Evolutionary conservation across 371 early-diverging fungal genomes (phyloP), one percentile per base, ranked within the genome.

Genomic region (Mucor piriformis): DNA sequence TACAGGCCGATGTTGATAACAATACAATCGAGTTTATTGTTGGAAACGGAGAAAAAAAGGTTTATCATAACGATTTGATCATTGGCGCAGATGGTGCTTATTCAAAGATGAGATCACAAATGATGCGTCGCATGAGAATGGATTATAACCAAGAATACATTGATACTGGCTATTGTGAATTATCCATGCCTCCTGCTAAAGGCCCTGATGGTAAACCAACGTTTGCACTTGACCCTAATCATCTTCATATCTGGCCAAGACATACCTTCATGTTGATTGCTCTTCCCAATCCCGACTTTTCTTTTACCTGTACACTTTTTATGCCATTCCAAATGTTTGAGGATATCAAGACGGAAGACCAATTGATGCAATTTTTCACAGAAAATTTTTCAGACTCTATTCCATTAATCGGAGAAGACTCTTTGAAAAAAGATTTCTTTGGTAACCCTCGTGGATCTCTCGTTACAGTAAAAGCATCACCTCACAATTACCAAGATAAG

Each of bases 221-320:
- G 7, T 96, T 89, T 77, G 88, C 87, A 13, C 88, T 97, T 83
- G 88, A 91, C 64, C 88, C 93, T 1, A 83, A 93, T 66, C 95
- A 95, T 65, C 81, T 98, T 54, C 98, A 98, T 73, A 98, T 98
- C 56, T 98, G 98, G 98, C 98, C 98, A 0, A 81, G 94, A 13
- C 89, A 94, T 47, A 86, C 90, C 6, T 96, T 93, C 59, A 96
- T 97, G 97, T 76, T 98, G 76, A 98, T 98, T 63, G 98, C 97
- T 0, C 81, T 95, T 32, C 97, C 96, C 42, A 97, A 97, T 74
- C 83, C 86, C 54, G 93, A 96, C 78, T 81, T 83, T 29, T 87
- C 97, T 2, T 98, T 98, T 61, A 98, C 98, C 0, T 92, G 94
- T 66, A 98, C 98, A 23, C 73, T 98, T 32, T 98, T 98, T 68